Evolutionary conservation across 306 rosid species (phyloP).

Genomic region (Malus sieversii): DNA sequence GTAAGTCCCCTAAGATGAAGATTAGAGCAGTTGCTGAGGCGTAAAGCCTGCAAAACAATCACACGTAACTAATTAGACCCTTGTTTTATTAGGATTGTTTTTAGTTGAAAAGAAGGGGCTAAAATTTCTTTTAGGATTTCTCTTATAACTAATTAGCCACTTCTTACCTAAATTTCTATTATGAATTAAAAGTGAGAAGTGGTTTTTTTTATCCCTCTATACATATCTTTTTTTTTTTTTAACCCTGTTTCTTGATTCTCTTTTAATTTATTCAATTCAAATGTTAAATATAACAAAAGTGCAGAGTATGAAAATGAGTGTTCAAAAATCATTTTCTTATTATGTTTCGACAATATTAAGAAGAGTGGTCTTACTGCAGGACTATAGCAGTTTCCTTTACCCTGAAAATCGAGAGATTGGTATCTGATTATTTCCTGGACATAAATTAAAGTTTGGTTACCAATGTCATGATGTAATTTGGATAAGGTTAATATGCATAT

Average conservation of each 20-base stretch:
- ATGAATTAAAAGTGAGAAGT: no score
- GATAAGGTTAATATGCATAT: not conserved
- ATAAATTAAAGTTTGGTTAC: not conserved
- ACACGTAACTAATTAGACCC: not conserved
- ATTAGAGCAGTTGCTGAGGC: not conserved
- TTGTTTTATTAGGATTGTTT: not conserved
- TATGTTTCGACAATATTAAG: not conserved
- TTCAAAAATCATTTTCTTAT: no score
- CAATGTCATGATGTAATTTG: not conserved
- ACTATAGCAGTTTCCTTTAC: not conserved
- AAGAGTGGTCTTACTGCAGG: not conserved
- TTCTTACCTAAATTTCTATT: not conserved
- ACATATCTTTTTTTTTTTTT: no score
- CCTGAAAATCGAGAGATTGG: not conserved
- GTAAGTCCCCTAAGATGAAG: not conserved
- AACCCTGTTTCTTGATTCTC: no score
- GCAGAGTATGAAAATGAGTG: no score
- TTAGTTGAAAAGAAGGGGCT: no score
- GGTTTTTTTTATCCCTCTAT: no score
- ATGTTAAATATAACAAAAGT: no score
- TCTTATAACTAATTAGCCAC: not conserved
- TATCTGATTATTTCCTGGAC: not conserved
- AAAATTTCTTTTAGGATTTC: no score
- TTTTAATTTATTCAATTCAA: no score
- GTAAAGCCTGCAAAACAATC: not conserved